phyloP scores from a whole-genome alignment of 805 yeast genomes.

The Kurtzmaniella cleridarum region DNA sequence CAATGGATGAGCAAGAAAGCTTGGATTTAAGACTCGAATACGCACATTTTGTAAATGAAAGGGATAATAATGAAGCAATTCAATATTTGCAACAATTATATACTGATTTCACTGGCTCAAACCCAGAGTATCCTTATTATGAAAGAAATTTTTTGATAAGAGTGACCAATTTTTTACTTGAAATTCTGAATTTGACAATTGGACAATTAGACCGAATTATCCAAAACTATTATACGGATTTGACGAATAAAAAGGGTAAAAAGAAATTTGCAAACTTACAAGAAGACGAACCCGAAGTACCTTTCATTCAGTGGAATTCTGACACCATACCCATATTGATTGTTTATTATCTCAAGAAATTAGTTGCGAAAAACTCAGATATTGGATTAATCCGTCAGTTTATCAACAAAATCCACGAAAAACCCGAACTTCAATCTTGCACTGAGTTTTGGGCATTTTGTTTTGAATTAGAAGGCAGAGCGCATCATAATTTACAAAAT shows the following conservation, averaged over 20 bases:
- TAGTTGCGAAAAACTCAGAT: too few relatives aligned
- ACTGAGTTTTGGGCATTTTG: slow-evolving; percentile 52
- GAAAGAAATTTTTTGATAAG: slow-evolving; percentile 5
- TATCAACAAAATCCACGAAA: slow-evolving; percentile 22
- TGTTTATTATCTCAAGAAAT: too few relatives aligned
- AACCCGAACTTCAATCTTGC: slow-evolving; percentile 32
- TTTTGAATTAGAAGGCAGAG: slow-evolving; percentile 46
- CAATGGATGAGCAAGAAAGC: slow-evolving; percentile 11
- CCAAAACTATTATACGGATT: slow-evolving; percentile 10
- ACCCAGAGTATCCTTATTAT: neutral
- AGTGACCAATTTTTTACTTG: slow-evolving; percentile 12
- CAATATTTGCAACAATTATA: slow-evolving; percentile 17
- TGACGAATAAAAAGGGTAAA: slow-evolving; percentile 10
- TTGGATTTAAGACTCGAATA: slow-evolving; percentile 19
- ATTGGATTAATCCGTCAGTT: slow-evolving; percentile 14
- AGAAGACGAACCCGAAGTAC: too few relatives aligned
- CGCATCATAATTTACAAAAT: slow-evolving; percentile 38
- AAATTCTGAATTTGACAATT: slow-evolving; percentile 11
- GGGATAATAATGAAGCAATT: slow-evolving; percentile 14
- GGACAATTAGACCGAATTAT: slow-evolving; percentile 7
- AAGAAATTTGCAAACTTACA: too few relatives aligned
- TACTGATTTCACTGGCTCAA: slow-evolving; percentile 3
- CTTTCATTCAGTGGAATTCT: too few relatives aligned
- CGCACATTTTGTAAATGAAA: slow-evolving; percentile 16
- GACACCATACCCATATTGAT: too few relatives aligned